Percentiles rank a stretch among this genome's conserved stretches.
These are phyloP conservation scores for Bidens hawaiensis DNA, from an alignment of 140 eudicot genomes.

Conservation along the genomic window DNA sequence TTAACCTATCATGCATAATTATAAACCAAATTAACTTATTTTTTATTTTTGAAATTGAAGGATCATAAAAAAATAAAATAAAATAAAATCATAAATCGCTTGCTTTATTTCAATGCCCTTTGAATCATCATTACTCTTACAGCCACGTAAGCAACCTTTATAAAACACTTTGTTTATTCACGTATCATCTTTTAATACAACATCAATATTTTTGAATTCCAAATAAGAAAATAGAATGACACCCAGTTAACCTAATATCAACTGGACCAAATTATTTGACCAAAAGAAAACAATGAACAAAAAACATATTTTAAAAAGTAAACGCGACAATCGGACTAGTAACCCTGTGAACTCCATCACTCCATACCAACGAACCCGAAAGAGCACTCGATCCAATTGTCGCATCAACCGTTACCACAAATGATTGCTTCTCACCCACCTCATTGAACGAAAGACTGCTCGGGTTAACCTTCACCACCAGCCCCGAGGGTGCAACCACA, in stretches of 20 bases:
- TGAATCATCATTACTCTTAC: too few relatives aligned
- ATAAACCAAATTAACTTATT: too few relatives aligned
- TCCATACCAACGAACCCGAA: slow-evolving; percentile 67
- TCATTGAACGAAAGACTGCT: slow-evolving; percentile 30
- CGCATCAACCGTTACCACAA: slow-evolving; percentile 45
- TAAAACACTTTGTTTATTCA: background rate
- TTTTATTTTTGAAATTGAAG: too few relatives aligned
- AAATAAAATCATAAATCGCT: too few relatives aligned
- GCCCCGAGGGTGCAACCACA: slow-evolving; percentile 35
- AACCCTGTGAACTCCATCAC: slow-evolving; percentile 50
- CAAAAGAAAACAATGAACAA: slow-evolving; percentile 4
- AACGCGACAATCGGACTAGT: slow-evolving; percentile 65
- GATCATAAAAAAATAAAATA: too few relatives aligned
- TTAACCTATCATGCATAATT: too few relatives aligned
- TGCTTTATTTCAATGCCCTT: too few relatives aligned
- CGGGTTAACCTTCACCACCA: slow-evolving; percentile 42
- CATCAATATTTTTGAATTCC: background rate
- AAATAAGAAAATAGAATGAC: background rate
- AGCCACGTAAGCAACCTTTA: too few relatives aligned
- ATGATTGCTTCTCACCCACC: slow-evolving; percentile 44
- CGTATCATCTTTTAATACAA: background rate
- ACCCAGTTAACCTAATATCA: slow-evolving; percentile 1
- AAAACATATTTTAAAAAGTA: background rate
- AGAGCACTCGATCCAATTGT: background rate
- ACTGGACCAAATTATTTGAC: slow-evolving; percentile 1